Conservation (phyloP, 1,284 basidiomycete genomes). For the Malassezia caprae region DNA sequence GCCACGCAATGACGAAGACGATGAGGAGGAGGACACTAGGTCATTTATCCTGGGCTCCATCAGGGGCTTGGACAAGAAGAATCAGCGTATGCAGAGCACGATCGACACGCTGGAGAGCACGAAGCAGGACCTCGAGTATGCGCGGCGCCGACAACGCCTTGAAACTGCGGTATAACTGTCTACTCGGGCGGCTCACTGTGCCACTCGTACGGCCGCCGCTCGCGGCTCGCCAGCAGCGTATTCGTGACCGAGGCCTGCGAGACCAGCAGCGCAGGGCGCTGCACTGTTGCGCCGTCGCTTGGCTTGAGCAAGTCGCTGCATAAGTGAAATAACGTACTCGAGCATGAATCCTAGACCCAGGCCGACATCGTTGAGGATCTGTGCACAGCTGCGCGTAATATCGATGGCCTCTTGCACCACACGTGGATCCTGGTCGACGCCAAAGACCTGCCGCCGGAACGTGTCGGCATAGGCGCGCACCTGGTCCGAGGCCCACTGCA, state of each 20-base stretch:
- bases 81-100: background rate
- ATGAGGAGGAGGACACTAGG: constrained; percentile 1
- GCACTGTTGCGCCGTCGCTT: background rate
- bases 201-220: constrained; percentile 1
- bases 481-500: constrained; percentile 83
- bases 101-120: constrained; percentile 3
- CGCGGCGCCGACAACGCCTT: background rate
- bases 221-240: background rate
- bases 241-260: background rate
- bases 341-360: constrained; percentile 26
- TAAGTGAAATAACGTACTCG: constrained; percentile 9
- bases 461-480: constrained; percentile 72
- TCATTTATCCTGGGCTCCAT: background rate
- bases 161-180: background rate
- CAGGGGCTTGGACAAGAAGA: background rate
- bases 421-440: constrained; percentile 28
- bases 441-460: constrained; percentile 84
- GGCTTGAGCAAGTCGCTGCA: constrained; percentile 11
- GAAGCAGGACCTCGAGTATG: background rate
- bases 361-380: constrained; percentile 36
- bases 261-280: background rate
- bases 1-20: constrained; percentile 3
- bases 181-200: background rate
- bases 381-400: constrained; percentile 23
- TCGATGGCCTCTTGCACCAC: constrained; percentile 26